Evolutionary conservation across 148 eudicot genomes (phyloP).

Genomic region (Rhododendron kiyosumense): DNA sequence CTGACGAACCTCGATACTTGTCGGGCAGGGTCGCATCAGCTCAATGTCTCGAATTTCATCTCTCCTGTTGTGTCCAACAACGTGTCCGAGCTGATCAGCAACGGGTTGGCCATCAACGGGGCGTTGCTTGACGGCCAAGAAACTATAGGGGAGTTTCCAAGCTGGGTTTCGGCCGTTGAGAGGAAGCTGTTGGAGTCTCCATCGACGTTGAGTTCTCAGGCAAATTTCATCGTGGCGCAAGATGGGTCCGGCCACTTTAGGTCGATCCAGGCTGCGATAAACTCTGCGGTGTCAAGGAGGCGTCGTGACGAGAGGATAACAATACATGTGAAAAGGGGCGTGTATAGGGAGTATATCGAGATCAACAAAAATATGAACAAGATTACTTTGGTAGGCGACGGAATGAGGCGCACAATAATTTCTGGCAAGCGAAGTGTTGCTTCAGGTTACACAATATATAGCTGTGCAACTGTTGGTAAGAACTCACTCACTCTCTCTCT

Average conservation of each 20-base stretch:
- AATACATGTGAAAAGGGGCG: conserved; percentile 35
- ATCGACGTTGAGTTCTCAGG: conserved; percentile 10
- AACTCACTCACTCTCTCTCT: neutral
- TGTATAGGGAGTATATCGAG: conserved; percentile 32
- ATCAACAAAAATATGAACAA: conserved; percentile 7
- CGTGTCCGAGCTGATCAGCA: conserved; percentile 47
- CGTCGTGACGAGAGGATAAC: conserved; percentile 24
- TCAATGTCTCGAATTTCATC: conserved; percentile 25
- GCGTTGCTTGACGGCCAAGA: neutral
- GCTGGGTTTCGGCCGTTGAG: conserved; percentile 25
- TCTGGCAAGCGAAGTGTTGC: conserved; percentile 18
- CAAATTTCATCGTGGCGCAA: conserved; percentile 28
- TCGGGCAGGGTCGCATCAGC: conserved; percentile 20
- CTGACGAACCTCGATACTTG: conserved; percentile 33
- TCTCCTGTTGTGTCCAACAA: conserved; percentile 28
- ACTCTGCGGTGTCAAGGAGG: conserved; percentile 22
- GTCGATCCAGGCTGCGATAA: conserved; percentile 37
- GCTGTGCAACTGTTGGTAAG: conserved; percentile 22
- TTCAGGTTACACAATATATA: conserved; percentile 13
- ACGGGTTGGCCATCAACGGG: conserved; percentile 37
- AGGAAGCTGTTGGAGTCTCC: conserved; percentile 25
- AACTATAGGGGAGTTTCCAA: conserved; percentile 17
- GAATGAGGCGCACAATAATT: conserved; percentile 14
- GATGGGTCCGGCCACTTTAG: conserved; percentile 32
- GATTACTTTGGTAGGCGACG: conserved; percentile 23